Evolutionary conservation across 2,329 filamentous ascomycete genomes (phyloP), one percentile per base, ranked within the genome.

Genomic region (Trichocomaceae sp.): DNA sequence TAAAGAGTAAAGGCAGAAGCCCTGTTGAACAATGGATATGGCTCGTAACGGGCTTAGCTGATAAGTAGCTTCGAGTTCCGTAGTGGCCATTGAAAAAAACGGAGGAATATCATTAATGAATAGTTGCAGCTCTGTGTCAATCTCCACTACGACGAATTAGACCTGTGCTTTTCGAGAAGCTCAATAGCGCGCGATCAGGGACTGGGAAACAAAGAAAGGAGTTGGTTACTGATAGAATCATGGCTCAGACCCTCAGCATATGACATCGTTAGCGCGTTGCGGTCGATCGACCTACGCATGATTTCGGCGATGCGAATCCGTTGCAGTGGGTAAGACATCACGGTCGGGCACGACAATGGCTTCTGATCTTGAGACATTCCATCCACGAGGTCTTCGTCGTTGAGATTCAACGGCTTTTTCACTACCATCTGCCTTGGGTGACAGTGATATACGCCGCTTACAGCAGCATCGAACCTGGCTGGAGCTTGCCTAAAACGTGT

Each of bases 101-200:
- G 46, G 31, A 6, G 46, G 46, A 17, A 17, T 48, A 17, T 48
- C 46, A 35, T 48, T 48, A 9, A 48, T 19, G 46, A 48, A 10
- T 17, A 48, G 7, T 48, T 48, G 46, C 9, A 48, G 46, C 46
- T 48, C 46, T 13, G 46, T 48, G 13, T 48, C 46, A 31, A 48
- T 48, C 9, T 17, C 19, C 46, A 48, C 23, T 26, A 26, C 23
- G 23, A 26, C 7, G 37, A 41, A 41, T 41, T 41, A 41, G 37
- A 41, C 13, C 37, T 19, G 37, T 41, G 37, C 17, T 41, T 41
- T 41, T 41, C 37, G 37, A 19, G 37, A 41, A 41, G 37, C 37
- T 41, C 17, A 41, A 41, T 41, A 41, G 37, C 37, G 37, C 37
- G 37, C 5, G 17, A 41, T 41, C 37, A 41, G 37, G 23, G 37